phyloP scores from a whole-genome alignment of 441 rosid genomes.

The Mallotus japonicus region DNA sequence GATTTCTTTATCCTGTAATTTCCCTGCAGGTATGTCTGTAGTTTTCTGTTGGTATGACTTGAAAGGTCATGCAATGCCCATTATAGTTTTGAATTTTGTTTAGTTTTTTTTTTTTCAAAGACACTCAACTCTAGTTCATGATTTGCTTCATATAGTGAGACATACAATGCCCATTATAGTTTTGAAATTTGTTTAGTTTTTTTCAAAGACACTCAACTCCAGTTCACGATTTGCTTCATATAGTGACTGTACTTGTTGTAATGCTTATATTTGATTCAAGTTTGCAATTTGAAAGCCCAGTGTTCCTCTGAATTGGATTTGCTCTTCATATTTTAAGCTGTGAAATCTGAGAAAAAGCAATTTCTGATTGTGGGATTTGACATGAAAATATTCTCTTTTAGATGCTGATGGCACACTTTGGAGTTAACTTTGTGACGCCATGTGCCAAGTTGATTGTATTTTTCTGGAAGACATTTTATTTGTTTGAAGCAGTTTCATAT shows the following conservation, averaged over 20 bases:
- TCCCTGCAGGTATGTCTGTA: slow-evolving; percentile 74
- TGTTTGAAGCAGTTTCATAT: slow-evolving; percentile 21
- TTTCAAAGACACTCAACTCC: neutral
- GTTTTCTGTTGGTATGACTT: slow-evolving; percentile 12
- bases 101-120: neutral
- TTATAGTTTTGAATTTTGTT: neutral
- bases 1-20: slow-evolving; percentile 80
- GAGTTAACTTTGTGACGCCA: neutral
- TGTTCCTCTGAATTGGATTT: neutral
- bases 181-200: neutral
- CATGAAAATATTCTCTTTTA: neutral
- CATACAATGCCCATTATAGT: no score
- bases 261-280: slow-evolving; percentile 2
- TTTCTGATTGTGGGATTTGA: neutral
- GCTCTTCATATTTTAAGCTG: neutral
- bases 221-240: neutral
- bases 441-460: slow-evolving; percentile 12
- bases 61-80: neutral
- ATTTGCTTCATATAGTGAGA: neutral
- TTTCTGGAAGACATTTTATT: neutral
- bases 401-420: neutral
- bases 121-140: neutral
- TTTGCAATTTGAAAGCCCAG: neutral
- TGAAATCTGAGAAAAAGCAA: neutral
- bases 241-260: neutral